phyloP scores from a whole-genome alignment of 805 yeast species.

The Candida piceae region DNA sequence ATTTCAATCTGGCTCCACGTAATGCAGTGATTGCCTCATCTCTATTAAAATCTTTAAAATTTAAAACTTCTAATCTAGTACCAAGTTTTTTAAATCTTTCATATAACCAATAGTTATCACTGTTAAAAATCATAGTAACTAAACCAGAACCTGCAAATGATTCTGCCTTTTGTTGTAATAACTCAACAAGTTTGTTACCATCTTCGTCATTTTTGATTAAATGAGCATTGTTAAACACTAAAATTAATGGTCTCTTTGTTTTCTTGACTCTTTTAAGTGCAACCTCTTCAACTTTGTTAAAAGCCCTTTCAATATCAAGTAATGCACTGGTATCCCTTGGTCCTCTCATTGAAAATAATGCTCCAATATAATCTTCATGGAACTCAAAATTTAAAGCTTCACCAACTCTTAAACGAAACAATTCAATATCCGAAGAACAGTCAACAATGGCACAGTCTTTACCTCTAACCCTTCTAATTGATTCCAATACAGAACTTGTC shows the following conservation, averaged over 20 bases:
- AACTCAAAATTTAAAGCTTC: constrained; percentile 67
- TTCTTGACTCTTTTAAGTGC: constrained; percentile 46
- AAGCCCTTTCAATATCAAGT: constrained; percentile 78
- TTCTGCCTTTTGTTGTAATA: constrained; percentile 82
- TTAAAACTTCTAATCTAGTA: constrained; percentile 68
- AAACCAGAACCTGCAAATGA: constrained; percentile 67
- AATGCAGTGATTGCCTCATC: constrained; percentile 52
- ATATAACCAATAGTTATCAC: constrained; percentile 85
- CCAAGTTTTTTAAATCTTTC: constrained; percentile 68
- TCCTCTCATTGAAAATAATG: constrained; percentile 73
- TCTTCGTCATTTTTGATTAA: constrained; percentile 71
- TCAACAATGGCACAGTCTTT: constrained; percentile 65
- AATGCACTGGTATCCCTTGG: constrained; percentile 83
- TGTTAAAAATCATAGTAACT: constrained; percentile 61
- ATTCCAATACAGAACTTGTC: constrained; percentile 67
- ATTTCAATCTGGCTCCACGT: constrained; percentile 41
- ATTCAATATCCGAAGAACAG: constrained; percentile 83
- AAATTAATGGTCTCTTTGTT: constrained; percentile 51
- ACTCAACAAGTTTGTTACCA: constrained; percentile 63
- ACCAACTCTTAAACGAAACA: constrained; percentile 69
- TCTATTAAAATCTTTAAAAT: constrained; percentile 59
- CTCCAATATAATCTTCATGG: constrained; percentile 79
- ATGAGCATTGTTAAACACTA: constrained; percentile 72
- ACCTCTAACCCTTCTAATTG: constrained; percentile 61
- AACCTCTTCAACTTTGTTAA: constrained; percentile 67